Evolutionary conservation across 768 basidiomycete species (phyloP), one percentile per base, ranked within the genome.

Genomic region (Collybia mongolica): DNA sequence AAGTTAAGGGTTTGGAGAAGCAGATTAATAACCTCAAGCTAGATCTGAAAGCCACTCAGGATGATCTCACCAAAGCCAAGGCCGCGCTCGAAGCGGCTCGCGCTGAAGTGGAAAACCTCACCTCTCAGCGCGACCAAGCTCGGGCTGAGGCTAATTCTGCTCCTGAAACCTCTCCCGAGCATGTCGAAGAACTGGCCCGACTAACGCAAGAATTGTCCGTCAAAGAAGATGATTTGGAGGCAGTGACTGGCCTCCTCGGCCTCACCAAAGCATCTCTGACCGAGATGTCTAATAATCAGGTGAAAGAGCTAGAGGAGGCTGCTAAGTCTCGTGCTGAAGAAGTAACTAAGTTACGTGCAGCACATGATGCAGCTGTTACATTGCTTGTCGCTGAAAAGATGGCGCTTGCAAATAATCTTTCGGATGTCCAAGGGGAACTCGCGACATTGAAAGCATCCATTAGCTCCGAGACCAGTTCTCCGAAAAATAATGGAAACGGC

Each of bases 1-100:
- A 87, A 57, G 70, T 80, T 36, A 73, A 75, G 46, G 64, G 64
- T 0, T 67, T 85, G 18, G 81, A 84, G 67, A 90, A 90, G 70
- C 77, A 79, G 59, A 75, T 88, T 44, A 72, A 72, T 47, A 78
- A 69, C 44, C 72, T 86, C 54, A 80, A 71, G 49, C 70, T 92
- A 24, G 89, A 93, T 56, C 78, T 93, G 38, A 90, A 86, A 60
- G 92, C 90, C 12, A 90, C 92, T 0, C 82, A 86, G 60, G 90
- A 93, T 54, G 90, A 93, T 63, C 82, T 94, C 29, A 61, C 75
- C 2, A 93, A 91, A 72, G 76, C 87, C 5, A 93, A 93, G 65
- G 62, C 78, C 1, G 68, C 79, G 20, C 60, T 84, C 6, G 76
- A 83, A 17, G 52, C 77, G 5, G 70, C 80, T 24, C 74, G 74